phyloP scores from a whole-genome alignment of 495 filamentous ascomycete species.

The Xylaria sp. region DNA sequence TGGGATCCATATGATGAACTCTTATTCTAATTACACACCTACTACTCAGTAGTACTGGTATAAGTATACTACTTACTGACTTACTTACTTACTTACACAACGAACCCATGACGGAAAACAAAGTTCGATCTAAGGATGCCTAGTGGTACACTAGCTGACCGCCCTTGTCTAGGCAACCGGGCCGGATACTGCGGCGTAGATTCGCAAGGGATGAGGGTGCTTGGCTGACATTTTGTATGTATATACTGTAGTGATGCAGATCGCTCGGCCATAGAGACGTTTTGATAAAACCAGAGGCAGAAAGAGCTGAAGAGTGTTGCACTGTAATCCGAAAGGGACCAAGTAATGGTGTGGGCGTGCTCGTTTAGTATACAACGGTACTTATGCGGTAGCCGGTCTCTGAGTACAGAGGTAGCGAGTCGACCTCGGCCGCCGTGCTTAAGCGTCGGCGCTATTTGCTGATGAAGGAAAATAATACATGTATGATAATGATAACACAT shows the following conservation, averaged over 20 bases:
- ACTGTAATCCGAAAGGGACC: constrained; percentile 18
- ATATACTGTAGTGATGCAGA: constrained; percentile 18
- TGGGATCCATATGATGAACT: too few relatives aligned
- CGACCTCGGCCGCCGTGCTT: constrained; percentile 11
- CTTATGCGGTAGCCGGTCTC: constrained; percentile 2
- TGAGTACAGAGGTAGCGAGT: neutral
- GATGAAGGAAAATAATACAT: constrained; percentile 5
- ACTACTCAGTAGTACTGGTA: too few relatives aligned
- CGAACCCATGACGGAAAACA: neutral
- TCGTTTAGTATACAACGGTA: neutral
- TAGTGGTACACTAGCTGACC: constrained; percentile 9
- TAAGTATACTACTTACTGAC: too few relatives aligned
- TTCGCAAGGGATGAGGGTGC: neutral
- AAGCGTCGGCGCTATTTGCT: constrained; percentile 9
- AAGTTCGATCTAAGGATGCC: neutral
- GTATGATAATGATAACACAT: too few relatives aligned
- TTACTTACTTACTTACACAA: too few relatives aligned
- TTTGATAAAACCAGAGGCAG: constrained; percentile 9
- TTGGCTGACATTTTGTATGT: constrained; percentile 7
- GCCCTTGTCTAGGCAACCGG: constrained; percentile 5
- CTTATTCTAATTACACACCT: too few relatives aligned
- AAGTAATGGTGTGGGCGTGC: neutral
- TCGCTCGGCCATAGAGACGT: constrained; percentile 21
- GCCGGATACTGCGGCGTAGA: constrained; percentile 14
- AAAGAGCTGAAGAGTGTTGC: constrained; percentile 22